phyloP scores from a whole-genome alignment of 148 eudicot genomes.

The Suaeda aralocaspica region DNA sequence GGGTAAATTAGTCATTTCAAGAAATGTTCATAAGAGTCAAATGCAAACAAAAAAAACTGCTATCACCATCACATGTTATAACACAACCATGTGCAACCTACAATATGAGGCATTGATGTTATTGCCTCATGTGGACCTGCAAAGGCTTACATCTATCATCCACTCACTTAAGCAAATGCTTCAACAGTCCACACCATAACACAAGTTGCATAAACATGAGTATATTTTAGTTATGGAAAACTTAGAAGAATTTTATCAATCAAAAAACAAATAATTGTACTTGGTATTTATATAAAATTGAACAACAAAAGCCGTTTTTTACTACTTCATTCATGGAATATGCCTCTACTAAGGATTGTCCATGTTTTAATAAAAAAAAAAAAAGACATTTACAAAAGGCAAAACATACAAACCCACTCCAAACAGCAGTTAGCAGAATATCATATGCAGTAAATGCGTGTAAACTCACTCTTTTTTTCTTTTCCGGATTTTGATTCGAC shows the following conservation, averaged over 20 bases:
- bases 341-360: slow-evolving; percentile 7
- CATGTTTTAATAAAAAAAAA: slow-evolving; percentile 10
- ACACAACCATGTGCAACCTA: slow-evolving; percentile 24
- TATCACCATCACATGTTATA: background rate
- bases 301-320: slow-evolving; percentile 15
- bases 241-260: background rate
- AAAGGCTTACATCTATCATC: slow-evolving; percentile 13
- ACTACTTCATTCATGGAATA: slow-evolving; percentile 10
- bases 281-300: background rate
- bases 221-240: background rate
- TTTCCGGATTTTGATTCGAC: background rate
- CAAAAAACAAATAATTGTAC: background rate
- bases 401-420: slow-evolving; percentile 12
- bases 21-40: background rate
- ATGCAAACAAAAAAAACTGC: background rate
- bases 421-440: slow-evolving; percentile 5
- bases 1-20: background rate
- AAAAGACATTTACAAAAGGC: slow-evolving; percentile 17
- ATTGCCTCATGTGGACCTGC: slow-evolving; percentile 15
- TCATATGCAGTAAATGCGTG: slow-evolving; percentile 3
- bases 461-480: slow-evolving; percentile 10
- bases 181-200: background rate
- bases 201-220: slow-evolving; percentile 13
- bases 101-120: slow-evolving; percentile 9
- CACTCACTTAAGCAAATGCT: background rate